Evolutionary conservation across 441 rosid genomes (phyloP), one percentile per base, ranked within the genome.

Genomic region (Arabidopsis lyrata): DNA sequence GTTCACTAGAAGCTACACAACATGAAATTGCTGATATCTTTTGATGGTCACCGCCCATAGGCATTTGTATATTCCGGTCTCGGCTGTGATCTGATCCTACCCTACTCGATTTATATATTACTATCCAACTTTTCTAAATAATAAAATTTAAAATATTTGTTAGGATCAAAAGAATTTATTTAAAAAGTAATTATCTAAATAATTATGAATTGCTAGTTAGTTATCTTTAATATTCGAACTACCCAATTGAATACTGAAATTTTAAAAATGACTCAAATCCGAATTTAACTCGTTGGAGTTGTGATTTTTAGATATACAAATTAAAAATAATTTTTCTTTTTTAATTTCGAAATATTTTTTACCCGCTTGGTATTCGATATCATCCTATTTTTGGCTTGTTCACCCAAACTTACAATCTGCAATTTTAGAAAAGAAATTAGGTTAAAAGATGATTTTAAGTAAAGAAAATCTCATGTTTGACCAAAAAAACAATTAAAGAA

Each of bases 11-110:
- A 36, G 29, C 50, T 59, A 70, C 36, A 45, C 50, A 45, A 12
- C 36, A 55, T 5, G 44, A 49, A 27, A 42, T 14, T 58, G 65
- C 55, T 68, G 35, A 68, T 68, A 18, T 14, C 32, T 42, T 68
- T 34, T 18, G 64, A 44, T 68, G 24, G 35, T 56, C 44, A 0
- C 73, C 44, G 0, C 73, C 22, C 32, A 47, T 3, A 8, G 12
- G 24, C 24, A 47, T 8, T 15, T 1, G 24, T 47, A 16, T 16
- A 8, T 8, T 16, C 12, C 11, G 11, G 52, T 12, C 52, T 16
- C 18, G 5, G 20, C 18, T 22, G 24, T 16, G 52, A 47, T 16
- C 20, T 11, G 11, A 47, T 47, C 24, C 8, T n/a, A 45, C 49
- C 20, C 6, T 15, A n/a, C 48, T 6, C 2, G 20, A 44, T 44